Percentiles rank a stretch among this genome's conserved stretches.
These are phyloP conservation scores for Talaromyces sp. DNA, from an alignment of 2,329 filamentous ascomycete genomes.

Conservation along the genomic window DNA sequence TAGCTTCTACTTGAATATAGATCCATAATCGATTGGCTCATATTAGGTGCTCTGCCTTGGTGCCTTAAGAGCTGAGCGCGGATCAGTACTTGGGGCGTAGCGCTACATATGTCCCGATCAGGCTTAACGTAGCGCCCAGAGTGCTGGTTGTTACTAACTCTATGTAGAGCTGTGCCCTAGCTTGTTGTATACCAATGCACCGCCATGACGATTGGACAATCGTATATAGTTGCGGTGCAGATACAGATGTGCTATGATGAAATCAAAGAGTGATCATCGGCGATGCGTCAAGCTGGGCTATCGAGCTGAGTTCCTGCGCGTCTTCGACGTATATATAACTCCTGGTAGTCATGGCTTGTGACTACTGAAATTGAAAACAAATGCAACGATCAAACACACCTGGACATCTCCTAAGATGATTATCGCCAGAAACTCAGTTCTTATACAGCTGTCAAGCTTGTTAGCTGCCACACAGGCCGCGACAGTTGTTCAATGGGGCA, in stretches of 20 bases:
- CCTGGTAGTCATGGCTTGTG: neutral
- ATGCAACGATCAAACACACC: no score
- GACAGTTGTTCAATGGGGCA: slow-evolving; percentile 7
- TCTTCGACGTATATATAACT: neutral
- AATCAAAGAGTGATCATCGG: no score
- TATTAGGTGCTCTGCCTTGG: neutral
- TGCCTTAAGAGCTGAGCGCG: neutral
- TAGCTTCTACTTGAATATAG: neutral
- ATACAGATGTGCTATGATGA: neutral
- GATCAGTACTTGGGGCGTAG: neutral
- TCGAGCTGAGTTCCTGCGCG: neutral
- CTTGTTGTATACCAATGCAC: no score
- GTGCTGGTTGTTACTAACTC: neutral
- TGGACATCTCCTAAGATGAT: neutral
- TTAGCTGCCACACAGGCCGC: neutral
- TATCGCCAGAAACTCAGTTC: neutral
- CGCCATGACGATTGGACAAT: no score
- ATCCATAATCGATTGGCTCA: neutral
- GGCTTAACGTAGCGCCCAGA: neutral
- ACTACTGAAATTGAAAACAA: no score
- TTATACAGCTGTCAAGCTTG: neutral
- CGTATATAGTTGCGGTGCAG: neutral
- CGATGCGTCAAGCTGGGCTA: neutral
- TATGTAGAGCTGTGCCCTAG: no score
- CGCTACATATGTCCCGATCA: neutral